These are phyloP conservation scores for Fusarium camptoceras DNA, from an alignment of 2,329 filamentous ascomycete genomes.

Conservation along the genomic window DNA sequence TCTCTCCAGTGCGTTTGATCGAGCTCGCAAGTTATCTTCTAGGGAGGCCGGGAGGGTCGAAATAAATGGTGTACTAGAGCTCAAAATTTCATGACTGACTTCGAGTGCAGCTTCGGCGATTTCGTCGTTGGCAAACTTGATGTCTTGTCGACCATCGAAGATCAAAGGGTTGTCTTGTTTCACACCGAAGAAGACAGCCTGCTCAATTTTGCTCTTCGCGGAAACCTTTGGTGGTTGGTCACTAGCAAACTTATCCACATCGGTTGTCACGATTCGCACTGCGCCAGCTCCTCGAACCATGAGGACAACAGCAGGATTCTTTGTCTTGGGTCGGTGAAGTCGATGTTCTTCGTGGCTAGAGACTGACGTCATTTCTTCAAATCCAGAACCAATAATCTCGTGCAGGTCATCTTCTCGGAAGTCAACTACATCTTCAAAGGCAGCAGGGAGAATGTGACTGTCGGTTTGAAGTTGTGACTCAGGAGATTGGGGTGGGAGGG, in stretches of 20 bases:
- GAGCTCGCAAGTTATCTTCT: slow-evolving; percentile 81
- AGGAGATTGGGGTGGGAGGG: slow-evolving; percentile 74
- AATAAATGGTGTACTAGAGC: slow-evolving; percentile 80
- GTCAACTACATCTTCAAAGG: slow-evolving; percentile 89
- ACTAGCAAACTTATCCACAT: slow-evolving; percentile 70
- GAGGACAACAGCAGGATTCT: slow-evolving; percentile 71
- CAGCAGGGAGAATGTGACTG: slow-evolving; percentile 69
- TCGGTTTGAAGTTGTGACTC: slow-evolving; percentile 80
- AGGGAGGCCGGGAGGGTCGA: slow-evolving; percentile 79
- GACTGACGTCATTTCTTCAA: slow-evolving; percentile 65
- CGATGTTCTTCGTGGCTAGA: slow-evolving; percentile 59
- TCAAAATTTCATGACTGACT: slow-evolving; percentile 84
- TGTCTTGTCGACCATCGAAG: slow-evolving; percentile 75
- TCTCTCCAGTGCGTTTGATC: slow-evolving; percentile 78
- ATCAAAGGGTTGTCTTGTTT: slow-evolving; percentile 88
- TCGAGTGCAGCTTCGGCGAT: slow-evolving; percentile 80
- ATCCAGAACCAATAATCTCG: slow-evolving; percentile 72
- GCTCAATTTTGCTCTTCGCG: slow-evolving; percentile 89
- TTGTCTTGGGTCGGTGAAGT: slow-evolving; percentile 65
- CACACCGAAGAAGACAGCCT: slow-evolving; percentile 92
- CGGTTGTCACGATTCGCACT: slow-evolving; percentile 68
- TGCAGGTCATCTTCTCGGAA: slow-evolving; percentile 74
- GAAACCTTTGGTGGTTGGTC: slow-evolving; percentile 73
- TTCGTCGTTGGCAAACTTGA: slow-evolving; percentile 76
- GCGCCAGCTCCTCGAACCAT: slow-evolving; percentile 72